Conservation (phyloP, 2,329 filamentous ascomycete species). For the Talaromyces rugulosus region DNA sequence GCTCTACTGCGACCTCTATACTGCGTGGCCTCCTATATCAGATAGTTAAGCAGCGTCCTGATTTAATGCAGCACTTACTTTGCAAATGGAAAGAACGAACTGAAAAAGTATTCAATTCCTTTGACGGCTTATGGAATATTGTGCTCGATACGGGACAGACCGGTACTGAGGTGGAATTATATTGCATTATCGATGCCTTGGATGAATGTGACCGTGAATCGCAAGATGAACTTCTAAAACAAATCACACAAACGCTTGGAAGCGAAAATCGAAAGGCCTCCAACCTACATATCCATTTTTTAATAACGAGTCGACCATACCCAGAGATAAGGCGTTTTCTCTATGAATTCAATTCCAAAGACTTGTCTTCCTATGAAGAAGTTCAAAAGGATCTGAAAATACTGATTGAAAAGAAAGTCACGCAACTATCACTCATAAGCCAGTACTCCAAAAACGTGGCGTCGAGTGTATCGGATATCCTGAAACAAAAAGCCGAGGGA, state of each 20-base stretch:
- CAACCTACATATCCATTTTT: neutral
- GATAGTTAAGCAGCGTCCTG: conserved; percentile 8
- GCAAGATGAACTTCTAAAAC: conserved; percentile 14
- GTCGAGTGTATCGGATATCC: neutral
- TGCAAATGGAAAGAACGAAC: conserved; percentile 8
- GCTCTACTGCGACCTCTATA: conserved; percentile 12
- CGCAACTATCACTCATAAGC: neutral
- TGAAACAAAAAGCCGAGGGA: conserved; percentile 7
- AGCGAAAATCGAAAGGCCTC: neutral
- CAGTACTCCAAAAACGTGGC: neutral
- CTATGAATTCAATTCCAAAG: neutral
- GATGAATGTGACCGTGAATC: conserved; percentile 18
- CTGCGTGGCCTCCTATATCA: conserved; percentile 16
- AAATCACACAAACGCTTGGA: conserved; percentile 11
- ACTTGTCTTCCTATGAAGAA: neutral
- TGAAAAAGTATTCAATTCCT: neutral
- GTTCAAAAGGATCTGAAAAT: neutral
- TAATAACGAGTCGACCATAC: conserved; percentile 6
- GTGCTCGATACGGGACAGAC: conserved; percentile 8
- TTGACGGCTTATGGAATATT: conserved; percentile 2
- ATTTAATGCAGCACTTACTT: conserved; percentile 9
- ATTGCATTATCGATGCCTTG: conserved; percentile 19
- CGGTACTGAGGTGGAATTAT: conserved; percentile 4
- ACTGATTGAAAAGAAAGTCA: conserved; percentile 5
- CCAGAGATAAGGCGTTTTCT: conserved; percentile 1